Base-by-base conservation (phyloP, 495 filamentous ascomycete species). In the Oidiodendron maius region DNA sequence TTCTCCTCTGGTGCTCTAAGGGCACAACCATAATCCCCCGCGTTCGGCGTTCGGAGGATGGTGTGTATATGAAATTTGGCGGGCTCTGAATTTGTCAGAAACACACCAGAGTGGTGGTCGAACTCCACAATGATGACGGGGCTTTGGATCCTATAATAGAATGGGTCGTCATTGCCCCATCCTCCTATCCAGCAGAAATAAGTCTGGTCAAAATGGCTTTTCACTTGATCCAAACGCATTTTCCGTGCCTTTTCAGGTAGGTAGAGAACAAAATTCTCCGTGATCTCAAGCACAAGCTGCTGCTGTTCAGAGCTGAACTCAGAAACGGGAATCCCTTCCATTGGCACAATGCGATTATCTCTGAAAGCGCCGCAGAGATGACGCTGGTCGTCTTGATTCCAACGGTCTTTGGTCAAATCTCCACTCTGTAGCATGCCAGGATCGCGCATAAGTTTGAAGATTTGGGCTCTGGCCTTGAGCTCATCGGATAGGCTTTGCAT, bases 1-100 rank as follows among this genome's bases (percentile, higher is more conserved):
- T n/a, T n/a, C n/a, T n/a, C n/a, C n/a, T n/a, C n/a, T n/a, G n/a
- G n/a, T n/a, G n/a, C n/a, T n/a, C n/a, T n/a, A n/a, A 82, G 52
- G 9, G 76, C 78, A 46, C 71, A 71, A 3, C 86, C 86, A 58
- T 90, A 89, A 59, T 89, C 85, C 23, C 85, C 86, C 0, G 69
- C 77, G 61, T 90, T 89, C 26, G 85, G 85, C 36, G 79, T 78
- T 46, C 85, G 60, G 56, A 85, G 58, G 51, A 86, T 61, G 0
- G 85, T 88, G 61, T 90, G 86, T 28, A 84, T 82, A 60, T 89
- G 85, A 53, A 84, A 90, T 66, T 84, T 86, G 51, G 80, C 80
- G 12, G 86, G 85, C 61, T 81, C 72, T 52, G 72, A 70, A 55
- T 89, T 90, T 1, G 74, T 79, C 62, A 90, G 65, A 53, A 87